Evolutionary conservation across 208 protist genomes (phyloP), one percentile per base, ranked within the genome.

Genomic region (Leishmania martiniquensis): DNA sequence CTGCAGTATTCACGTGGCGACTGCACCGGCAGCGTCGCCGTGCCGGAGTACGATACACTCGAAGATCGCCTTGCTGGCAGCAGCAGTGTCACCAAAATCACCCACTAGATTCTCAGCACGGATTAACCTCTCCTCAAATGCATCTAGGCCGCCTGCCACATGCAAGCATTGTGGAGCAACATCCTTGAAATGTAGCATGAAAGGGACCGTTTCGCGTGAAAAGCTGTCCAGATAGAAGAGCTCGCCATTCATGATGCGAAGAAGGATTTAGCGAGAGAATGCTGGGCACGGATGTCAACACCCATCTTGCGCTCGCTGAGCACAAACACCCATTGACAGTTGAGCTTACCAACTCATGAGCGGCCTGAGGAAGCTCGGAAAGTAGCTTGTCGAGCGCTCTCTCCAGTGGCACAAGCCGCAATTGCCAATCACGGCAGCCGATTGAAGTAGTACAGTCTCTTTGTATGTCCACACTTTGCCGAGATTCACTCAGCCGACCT

Each of bases 321-420:
- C 20, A 74, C 20, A 60, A 34, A 57, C 37, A 59, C 17, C 17
- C 25, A 1, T 45, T 60, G 49, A 22, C 3, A 44, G 1, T 34
- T 10, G 54, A 32, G 70, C 13, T 7, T n/a, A 54, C 49, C 70
- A 60, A 62, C 52, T 34, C 54, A n/a, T 68, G 47, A 32, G 57
- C 45, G 49, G 42, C 39, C 25, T 54, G 49, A 37, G 68, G 42
- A 70, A 80, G 55, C 69, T 68, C 70, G 22, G 66, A 85, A 5
- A 85, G 59, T 25, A 81, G 65, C 47, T 77, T 77, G 59, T 81
- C 76, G 2, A 85, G 45, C 6, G 72, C 34, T 4, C 17, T 39
- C 59, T 85, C 81, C 29, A 81, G 34, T 0, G 65, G 44, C 6
- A 34, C 52, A 29, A 85, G 76, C 13, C 60, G 74, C 25, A 57